Evolutionary conservation across 2,329 filamentous ascomycete species (phyloP).

Genomic region (Coniochaeta pulveracea): DNA sequence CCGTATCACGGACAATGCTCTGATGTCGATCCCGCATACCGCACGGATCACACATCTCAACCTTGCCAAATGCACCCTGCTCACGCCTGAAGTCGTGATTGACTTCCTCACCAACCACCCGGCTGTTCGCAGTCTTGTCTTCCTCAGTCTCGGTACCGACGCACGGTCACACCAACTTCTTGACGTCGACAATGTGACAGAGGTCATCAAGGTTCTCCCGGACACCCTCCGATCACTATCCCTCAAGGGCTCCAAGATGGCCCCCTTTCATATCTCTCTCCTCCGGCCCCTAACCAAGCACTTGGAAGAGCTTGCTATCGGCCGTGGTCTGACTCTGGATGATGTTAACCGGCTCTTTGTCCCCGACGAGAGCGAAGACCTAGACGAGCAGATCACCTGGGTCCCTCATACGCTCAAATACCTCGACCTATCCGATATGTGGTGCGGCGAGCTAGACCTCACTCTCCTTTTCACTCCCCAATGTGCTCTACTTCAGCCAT

Average conservation of each 20-base stretch:
- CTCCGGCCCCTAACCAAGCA: slow-evolving; percentile 57
- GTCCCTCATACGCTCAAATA: slow-evolving; percentile 55
- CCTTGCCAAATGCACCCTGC: slow-evolving; percentile 60
- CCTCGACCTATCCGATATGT: slow-evolving; percentile 65
- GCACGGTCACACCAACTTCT: slow-evolving; percentile 62
- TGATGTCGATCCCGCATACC: slow-evolving; percentile 58
- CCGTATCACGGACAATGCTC: slow-evolving; percentile 59
- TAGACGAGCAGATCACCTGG: slow-evolving; percentile 29
- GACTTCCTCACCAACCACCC: slow-evolving; percentile 62
- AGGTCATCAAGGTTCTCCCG: slow-evolving; percentile 55
- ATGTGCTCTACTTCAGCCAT: slow-evolving; percentile 44
- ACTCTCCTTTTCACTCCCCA: slow-evolving; percentile 38
- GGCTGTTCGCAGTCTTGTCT: slow-evolving; percentile 54
- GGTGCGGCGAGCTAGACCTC: slow-evolving; percentile 48
- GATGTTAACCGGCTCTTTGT: slow-evolving; percentile 58
- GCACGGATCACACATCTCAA: slow-evolving; percentile 69
- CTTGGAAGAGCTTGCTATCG: slow-evolving; percentile 66
- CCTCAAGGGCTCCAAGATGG: slow-evolving; percentile 64
- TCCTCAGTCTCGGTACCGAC: slow-evolving; percentile 64
- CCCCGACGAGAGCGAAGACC: slow-evolving; percentile 26
- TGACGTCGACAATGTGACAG: slow-evolving; percentile 51
- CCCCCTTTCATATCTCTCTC: slow-evolving; percentile 48
- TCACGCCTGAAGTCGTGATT: slow-evolving; percentile 56
- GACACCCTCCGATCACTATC: slow-evolving; percentile 60
- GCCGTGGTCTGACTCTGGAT: slow-evolving; percentile 51